Evolutionary conservation across 495 filamentous ascomycete species (phyloP), one percentile per base, ranked within the genome.

Genomic region (Annulohypoxylon maeteangense): DNA sequence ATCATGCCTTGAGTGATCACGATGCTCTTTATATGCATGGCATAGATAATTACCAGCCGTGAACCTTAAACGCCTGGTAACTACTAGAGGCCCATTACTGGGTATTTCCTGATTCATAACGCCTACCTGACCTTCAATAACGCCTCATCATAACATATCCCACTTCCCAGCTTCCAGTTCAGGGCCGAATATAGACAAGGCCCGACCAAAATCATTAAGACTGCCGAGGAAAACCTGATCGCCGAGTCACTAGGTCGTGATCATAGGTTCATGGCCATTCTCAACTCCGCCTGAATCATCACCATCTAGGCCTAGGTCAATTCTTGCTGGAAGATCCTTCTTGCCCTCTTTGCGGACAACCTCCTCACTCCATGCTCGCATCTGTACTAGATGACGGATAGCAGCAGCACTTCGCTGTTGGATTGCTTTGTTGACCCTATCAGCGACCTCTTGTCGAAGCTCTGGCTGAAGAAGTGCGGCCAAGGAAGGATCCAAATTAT

Each of bases 371-470:
- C 94, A 98, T 2, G 89, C 89, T 64, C 95, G 89, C 72, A 97
- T 86, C 72, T 90, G 88, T 51, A 95, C 89, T 3, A 98, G 85
- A 65, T 89, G 86, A 55, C 90, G 85, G 55, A 99, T 90, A 55
- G 91, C 91, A 25, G 95, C 91, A 78, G 97, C 91, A 68, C 90
- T 88, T 68, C 88, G 84, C 69, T 89, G 86, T 12, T 90, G 81
- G 40, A 99, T 91, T 27, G 93, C 95, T 81, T 93, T 88, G 72
- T 98, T 98, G 27, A 98, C 96, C 47, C 86, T 81, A 47, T 87
- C 86, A 5, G 95, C 94, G 25, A 97, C 93, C 8, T 89, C 86
- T 76, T 88, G 87, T 75, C 95, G 89, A n/a, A 99, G 86, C 55
- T 86, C 84, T n/a, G 93, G 89, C 71, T 95, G 85, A 25, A 98